A percentile compares a stretch with the other conserved stretches of the same genome.
These are phyloP conservation scores for Lasiodiplodia hormozganensis DNA, from an alignment of 2,329 filamentous ascomycete species.

Conservation along the genomic window DNA sequence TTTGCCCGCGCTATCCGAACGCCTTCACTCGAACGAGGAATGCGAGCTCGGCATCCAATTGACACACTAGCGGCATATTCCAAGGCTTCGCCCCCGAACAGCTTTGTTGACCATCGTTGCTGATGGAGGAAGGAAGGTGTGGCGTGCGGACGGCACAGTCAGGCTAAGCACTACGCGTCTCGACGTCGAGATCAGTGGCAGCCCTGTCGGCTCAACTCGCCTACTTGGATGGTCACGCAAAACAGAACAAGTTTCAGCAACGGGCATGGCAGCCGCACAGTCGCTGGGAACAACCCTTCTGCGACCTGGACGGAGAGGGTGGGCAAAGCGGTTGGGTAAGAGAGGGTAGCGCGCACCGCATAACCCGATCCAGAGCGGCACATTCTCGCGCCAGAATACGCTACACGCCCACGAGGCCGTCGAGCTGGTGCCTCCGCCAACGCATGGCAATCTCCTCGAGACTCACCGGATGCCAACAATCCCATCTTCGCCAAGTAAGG, in stretches of 20 bases:
- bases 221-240: conserved; percentile 6
- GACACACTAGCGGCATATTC: conserved; percentile 9
- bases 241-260: conserved; percentile 28
- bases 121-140: not conserved
- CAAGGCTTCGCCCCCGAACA: not conserved
- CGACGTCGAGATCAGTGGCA: not conserved
- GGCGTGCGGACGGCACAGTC: not conserved
- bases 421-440: conserved; percentile 12
- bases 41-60: not conserved
- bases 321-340: not conserved
- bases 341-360: conserved; percentile 3
- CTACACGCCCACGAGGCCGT: conserved; percentile 1
- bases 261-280: not conserved
- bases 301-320: not conserved
- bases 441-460: conserved; percentile 3
- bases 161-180: conserved; percentile 12
- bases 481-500: not conserved
- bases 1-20: conserved; percentile 1
- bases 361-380: not conserved
- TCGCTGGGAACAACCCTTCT: not conserved
- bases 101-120: not conserved
- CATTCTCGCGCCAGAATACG: conserved; percentile 4
- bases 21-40: not conserved
- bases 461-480: conserved; percentile 1
- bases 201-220: conserved; percentile 4